Percentiles rank a stretch among this genome's conserved stretches.
phyloP scores from a whole-genome alignment of 257 asterid species.

The Nicotiana obtusifolia region DNA sequence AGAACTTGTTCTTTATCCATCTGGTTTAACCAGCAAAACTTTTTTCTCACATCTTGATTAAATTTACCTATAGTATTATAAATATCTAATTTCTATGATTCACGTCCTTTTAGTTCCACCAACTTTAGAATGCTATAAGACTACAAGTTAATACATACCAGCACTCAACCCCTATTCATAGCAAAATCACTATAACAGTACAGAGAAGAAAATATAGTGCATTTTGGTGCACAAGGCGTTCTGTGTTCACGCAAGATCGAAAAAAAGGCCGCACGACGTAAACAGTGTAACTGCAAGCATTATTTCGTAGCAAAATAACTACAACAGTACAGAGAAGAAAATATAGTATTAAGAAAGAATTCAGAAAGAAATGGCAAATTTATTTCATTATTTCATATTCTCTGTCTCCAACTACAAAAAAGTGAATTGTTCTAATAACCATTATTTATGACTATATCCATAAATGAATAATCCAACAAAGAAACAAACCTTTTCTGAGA shows the following conservation, averaged over 20 bases:
- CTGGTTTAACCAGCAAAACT: background rate
- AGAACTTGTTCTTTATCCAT: background rate
- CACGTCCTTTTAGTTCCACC: background rate
- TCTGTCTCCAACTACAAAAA: constrained; percentile 8
- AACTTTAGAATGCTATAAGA: background rate
- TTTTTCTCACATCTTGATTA: background rate
- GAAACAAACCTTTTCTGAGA: constrained; percentile 18
- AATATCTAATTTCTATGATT: background rate
- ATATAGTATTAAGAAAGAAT: too few species aligned
- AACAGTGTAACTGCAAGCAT: too few species aligned
- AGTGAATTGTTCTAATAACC: background rate
- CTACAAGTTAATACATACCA: background rate
- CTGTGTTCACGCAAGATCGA: fast-evolving
- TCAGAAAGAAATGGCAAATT: constrained; percentile 2
- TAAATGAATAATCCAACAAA: background rate
- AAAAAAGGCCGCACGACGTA: too few species aligned
- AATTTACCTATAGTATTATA: background rate
- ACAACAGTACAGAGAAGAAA: background rate
- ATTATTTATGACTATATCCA: constrained; percentile 8
- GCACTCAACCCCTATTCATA: background rate
- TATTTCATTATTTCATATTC: constrained; percentile 15
- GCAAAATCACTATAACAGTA: background rate
- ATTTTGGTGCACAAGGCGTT: too few species aligned
- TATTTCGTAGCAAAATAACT: background rate
- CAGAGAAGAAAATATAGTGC: background rate